Percentiles rank a stretch among this genome's conserved stretches.
Conservation (phyloP, 768 basidiomycete genomes). For the Plicaturopsis crispa region DNA sequence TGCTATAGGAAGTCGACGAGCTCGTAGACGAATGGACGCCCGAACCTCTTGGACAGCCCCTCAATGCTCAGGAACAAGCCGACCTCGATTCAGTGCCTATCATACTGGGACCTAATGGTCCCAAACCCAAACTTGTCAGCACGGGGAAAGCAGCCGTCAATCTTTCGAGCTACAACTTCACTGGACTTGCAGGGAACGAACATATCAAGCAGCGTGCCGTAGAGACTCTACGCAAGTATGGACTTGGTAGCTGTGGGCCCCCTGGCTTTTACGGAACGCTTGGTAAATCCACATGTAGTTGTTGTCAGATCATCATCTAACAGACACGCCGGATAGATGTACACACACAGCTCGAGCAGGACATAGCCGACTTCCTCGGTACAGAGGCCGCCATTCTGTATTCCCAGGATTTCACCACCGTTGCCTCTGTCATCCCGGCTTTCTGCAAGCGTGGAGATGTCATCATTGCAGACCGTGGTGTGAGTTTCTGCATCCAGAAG, state of each 20-base stretch:
- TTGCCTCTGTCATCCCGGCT: conserved; percentile 91
- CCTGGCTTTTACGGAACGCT: conserved; percentile 96
- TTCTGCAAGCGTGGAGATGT: conserved; percentile 98
- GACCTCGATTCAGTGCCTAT: conserved; percentile 74
- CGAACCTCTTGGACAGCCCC: conserved; percentile 66
- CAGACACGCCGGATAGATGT: conserved; percentile 62
- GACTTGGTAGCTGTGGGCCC: conserved; percentile 92
- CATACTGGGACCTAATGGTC: conserved; percentile 72
- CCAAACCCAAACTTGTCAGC: conserved; percentile 71
- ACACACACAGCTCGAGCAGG: conserved; percentile 81
- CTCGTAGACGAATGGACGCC: conserved; percentile 94
- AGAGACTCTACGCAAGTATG: conserved; percentile 81
- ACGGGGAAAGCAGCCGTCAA: conserved; percentile 76
- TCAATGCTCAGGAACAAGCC: conserved; percentile 48
- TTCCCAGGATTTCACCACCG: conserved; percentile 87
- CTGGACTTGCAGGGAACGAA: conserved; percentile 84
- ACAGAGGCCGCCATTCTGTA: conserved; percentile 88
- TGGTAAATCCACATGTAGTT: conserved; percentile 44
- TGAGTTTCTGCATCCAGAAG: conserved; percentile 93
- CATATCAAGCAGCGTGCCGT: conserved; percentile 79
- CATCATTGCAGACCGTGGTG: conserved; percentile 96
- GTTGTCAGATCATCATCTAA: neutral
- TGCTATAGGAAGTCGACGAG: conserved; percentile 95
- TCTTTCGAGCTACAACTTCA: conserved; percentile 87
- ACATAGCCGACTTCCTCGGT: conserved; percentile 87